Base-by-base conservation (phyloP, 441 rosid genomes). In the Dalechampia spathulata region DNA sequence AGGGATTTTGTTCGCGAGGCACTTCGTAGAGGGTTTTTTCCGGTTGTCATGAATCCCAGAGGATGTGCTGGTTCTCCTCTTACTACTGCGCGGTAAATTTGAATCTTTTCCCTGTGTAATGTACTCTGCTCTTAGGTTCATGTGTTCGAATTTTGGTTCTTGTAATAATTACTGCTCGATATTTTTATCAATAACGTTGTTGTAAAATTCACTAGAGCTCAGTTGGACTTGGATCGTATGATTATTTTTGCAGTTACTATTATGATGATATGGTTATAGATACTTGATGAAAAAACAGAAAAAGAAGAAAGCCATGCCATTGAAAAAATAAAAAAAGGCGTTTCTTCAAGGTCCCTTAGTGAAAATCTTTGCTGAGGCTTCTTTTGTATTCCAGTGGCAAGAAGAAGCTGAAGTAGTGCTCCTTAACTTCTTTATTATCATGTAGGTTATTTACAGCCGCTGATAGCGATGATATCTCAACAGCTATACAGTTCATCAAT, bases 371-470 rank as follows among this genome's bases (percentile, higher is more conserved):
- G n/a, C n/a, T n/a, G 1, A 58, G 51, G 49, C 54, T 12, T 54
- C 17, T 46, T 26, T 60, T 57, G 25, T 11, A 49, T 34, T 49
- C 21, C 15, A 46, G 42, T 61, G 55, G 20, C 43, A 61, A 68
- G 34, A 47, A 27, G 62, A 59, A 34, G 59, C 55, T 75, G 70
- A 66, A 7, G 70, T 53, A 73, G 72, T 70, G 70, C 64, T 60
- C 42, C 58, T 64, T 65, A 68, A 69, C 52, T 64, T 49, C 63
- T 77, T 73, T 45, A 60, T 69, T 70, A n/a, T n/a, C 62, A 17
- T 85, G 87, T 81, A 93, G 99, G 95, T 82, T 93, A 71, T 93
- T 90, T 75, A 77, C 99, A 62, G 99, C 97, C 64, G 97, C 84
- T 76, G 99, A 90, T 62, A 87, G 99, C 66, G 95, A 90, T 78